phyloP scores from a whole-genome alignment of 306 rosid genomes.

The Cyclanthera cordifolia region DNA sequence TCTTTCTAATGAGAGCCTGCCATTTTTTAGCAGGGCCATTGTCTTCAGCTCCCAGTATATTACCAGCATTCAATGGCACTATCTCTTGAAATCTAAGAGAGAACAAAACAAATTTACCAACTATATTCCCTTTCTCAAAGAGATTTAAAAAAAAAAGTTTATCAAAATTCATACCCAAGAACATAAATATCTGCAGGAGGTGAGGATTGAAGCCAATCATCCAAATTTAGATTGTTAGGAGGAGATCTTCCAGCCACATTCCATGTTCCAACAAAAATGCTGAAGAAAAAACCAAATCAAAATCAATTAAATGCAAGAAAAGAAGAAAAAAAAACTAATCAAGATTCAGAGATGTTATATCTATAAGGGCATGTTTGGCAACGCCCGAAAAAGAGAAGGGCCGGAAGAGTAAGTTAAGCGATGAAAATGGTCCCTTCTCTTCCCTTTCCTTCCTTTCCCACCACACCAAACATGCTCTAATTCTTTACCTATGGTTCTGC shows the following conservation, averaged over 20 bases:
- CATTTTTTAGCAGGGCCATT: constrained; percentile 99
- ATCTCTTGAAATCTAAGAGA: constrained; percentile 88
- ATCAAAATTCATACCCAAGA: constrained; percentile 64
- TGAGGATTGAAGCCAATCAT: constrained; percentile 90
- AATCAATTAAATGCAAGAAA: constrained; percentile 15
- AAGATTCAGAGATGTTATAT: constrained; percentile 11
- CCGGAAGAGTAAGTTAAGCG: no score
- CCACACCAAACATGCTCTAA: no score
- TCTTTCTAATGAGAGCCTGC: constrained; percentile 80
- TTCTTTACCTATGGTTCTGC: constrained; percentile 67
- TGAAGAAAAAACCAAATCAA: constrained; percentile 25
- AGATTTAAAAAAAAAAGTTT: no score
- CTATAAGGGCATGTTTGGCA: no score
- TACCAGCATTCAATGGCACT: constrained; percentile 98
- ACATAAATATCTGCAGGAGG: constrained; percentile 97
- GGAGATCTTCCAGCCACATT: constrained; percentile 99
- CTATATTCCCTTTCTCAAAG: not conserved
- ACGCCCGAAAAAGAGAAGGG: no score
- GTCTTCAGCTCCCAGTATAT: constrained; percentile 91
- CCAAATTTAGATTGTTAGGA: constrained; percentile 66
- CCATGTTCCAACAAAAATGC: constrained; percentile 96
- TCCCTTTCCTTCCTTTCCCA: no score
- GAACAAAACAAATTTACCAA: constrained; percentile 8
- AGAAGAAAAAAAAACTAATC: constrained; percentile 7
- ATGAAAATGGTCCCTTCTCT: no score